phyloP scores from a whole-genome alignment of 352 stramenopile genomes.

The Globisporangium paroecandrum region DNA sequence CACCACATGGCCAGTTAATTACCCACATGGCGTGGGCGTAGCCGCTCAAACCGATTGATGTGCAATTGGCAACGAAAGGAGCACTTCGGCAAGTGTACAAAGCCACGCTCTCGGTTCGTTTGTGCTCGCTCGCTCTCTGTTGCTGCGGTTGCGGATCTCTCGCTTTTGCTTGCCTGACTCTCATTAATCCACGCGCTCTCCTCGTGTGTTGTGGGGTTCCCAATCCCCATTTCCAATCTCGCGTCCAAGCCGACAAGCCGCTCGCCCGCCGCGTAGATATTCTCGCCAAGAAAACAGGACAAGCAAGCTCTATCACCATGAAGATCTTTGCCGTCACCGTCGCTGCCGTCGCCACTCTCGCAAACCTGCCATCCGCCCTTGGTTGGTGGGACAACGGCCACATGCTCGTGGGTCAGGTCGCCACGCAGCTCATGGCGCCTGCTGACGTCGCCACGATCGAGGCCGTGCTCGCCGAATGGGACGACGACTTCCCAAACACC shows the following conservation, averaged over 20 bases:
- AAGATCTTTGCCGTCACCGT: slow-evolving; percentile 28
- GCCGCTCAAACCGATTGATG: neutral
- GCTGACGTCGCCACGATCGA: slow-evolving; percentile 48
- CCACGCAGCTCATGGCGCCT: slow-evolving; percentile 44
- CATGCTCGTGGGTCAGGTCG: slow-evolving; percentile 55
- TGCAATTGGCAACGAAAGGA: slow-evolving; percentile 2
- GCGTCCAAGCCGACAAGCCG: slow-evolving; percentile 5
- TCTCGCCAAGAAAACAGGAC: neutral
- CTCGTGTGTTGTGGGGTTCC: neutral
- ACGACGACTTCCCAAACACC: slow-evolving; percentile 60
- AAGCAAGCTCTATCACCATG: slow-evolving; percentile 17
- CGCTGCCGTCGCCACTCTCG: slow-evolving; percentile 10
- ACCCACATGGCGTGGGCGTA: slow-evolving; percentile 1
- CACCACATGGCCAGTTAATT: neutral
- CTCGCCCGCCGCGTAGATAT: neutral
- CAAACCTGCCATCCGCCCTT: slow-evolving; percentile 21
- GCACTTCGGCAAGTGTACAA: neutral
- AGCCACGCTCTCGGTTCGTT: neutral
- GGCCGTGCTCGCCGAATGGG: slow-evolving; percentile 37
- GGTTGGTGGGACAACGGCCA: slow-evolving; percentile 69
- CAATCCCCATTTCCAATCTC: slow-evolving; percentile 5
- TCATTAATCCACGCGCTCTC: neutral
- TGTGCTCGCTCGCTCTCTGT: neutral
- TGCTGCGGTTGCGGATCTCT: neutral
- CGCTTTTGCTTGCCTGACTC: too few relatives aligned